These are phyloP conservation scores for Herpetomonas tarakana DNA, from an alignment of 208 protist genomes.

Conservation along the genomic window DNA sequence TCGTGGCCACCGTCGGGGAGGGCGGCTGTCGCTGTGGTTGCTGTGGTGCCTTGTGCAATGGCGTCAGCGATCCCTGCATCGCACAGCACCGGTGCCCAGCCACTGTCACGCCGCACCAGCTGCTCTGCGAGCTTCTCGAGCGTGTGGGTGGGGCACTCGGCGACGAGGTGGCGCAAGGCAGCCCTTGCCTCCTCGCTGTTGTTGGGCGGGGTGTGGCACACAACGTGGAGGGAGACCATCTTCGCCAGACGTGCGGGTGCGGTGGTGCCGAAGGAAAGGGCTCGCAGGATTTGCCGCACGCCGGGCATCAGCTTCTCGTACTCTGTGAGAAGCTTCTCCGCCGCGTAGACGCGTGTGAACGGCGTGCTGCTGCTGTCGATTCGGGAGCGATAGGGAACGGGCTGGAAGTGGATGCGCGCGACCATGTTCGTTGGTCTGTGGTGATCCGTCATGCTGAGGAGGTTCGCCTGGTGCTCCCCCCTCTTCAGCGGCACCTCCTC, in stretches of 20 bases:
- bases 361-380: not conserved
- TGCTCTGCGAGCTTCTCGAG: conserved; percentile 35
- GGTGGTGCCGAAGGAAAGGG: conserved; percentile 49
- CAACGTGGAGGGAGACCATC: conserved; percentile 50
- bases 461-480: conserved; percentile 28
- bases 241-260: conserved; percentile 39
- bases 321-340: not conserved
- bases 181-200: conserved; percentile 27
- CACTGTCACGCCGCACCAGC: conserved; percentile 35
- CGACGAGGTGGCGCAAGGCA: conserved; percentile 42
- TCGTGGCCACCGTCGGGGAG: not conserved
- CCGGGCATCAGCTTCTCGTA: not conserved
- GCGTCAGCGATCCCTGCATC: conserved; percentile 57
- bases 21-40: not conserved
- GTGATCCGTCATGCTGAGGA: conserved; percentile 50
- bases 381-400: conserved; percentile 36
- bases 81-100: conserved; percentile 48
- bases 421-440: conserved; percentile 19
- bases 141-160: conserved; percentile 19
- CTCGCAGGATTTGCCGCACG: conserved; percentile 19
- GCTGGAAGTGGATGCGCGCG: conserved; percentile 71
- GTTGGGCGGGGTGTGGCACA: conserved; percentile 36
- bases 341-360: not conserved
- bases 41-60: conserved; percentile 10
- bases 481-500: conserved; percentile 21